Base-by-base conservation (phyloP, 208 protist species). In the Lotmaria passim region DNA sequence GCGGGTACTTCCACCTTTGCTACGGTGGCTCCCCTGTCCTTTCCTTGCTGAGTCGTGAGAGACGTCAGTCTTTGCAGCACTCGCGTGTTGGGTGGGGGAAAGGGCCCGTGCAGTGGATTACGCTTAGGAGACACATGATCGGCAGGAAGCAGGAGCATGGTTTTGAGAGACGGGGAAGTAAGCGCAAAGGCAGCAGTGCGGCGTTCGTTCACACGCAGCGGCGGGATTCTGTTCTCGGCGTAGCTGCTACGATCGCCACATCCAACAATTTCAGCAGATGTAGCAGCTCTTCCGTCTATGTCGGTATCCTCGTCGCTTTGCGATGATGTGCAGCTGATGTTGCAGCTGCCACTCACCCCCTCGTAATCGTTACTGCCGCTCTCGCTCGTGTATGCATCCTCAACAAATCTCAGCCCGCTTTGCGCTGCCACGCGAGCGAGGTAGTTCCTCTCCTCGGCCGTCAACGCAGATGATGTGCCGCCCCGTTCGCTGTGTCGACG, bases 391-490 rank as follows among this genome's bases (percentile, higher is more conserved):
- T 85, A 73, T 2, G 80, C 80, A 14, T 85, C 66, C 39, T 81
- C 75, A 43, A 76, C 79, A 58, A 72, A 81, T 23, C 77, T 74
- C 44, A 85, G 57, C 5, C 80, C 80, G 8, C 68, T 70, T 39
- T 55, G 52, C 19, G 38, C 61, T 28, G 77, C 72, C 15, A 66
- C 43, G 1, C 63, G 60, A 4, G 43, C 38, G 3, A 79, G 59
- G 38, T 73, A 79, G 11, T 11, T 36, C 24, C 31, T 44, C 79
- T 82, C 73, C 38, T 64, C 31, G 31, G 79, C 28, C 21, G 62
- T 47, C 67, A 79, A 21, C 30, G 60, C 52, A 33, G 79, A 21
- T 43, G 70, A 33, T 19, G 69, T 44, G 47, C 69, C 12, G n/a
- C 10, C 34, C 26, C 43, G 4, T 14, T 53, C 26, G 8, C 53